These are phyloP conservation scores for Sanguinoderma infundibulare DNA, from an alignment of 1,284 basidiomycete genomes.

Conservation along the genomic window DNA sequence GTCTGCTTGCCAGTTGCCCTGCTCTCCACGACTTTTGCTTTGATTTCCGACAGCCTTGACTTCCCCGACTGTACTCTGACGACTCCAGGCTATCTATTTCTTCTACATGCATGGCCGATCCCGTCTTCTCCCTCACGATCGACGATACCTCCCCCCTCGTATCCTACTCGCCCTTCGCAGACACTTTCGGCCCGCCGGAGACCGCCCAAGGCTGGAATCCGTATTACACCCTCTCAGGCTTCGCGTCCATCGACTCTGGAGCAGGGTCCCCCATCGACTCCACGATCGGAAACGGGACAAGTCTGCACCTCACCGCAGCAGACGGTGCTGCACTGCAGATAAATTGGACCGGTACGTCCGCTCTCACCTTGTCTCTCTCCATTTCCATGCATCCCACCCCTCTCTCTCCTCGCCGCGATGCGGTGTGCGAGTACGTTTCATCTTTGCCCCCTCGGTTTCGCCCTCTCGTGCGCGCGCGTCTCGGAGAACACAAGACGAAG, in stretches of 20 bases:
- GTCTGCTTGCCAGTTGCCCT: background rate
- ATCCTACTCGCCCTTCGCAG: constrained; percentile 60
- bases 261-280: constrained; percentile 17
- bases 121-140: constrained; percentile 53
- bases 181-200: constrained; percentile 52
- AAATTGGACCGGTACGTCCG: constrained; percentile 60
- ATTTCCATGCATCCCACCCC: constrained; percentile 3
- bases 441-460: background rate
- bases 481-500: background rate
- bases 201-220: constrained; percentile 66
- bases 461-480: background rate
- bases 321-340: constrained; percentile 60
- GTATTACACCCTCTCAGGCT: constrained; percentile 55
- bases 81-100: background rate
- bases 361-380: background rate
- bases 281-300: constrained; percentile 58
- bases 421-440: constrained; percentile 1
- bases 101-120: constrained; percentile 51
- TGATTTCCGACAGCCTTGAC: background rate
- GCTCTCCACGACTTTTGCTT: background rate
- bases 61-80: constrained; percentile 1
- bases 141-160: constrained; percentile 72
- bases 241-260: constrained; percentile 37
- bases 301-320: constrained; percentile 60
- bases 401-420: background rate